Base-by-base conservation (phyloP, 352 stramenopile species). In the Nannochloropsis limnetica region DNA sequence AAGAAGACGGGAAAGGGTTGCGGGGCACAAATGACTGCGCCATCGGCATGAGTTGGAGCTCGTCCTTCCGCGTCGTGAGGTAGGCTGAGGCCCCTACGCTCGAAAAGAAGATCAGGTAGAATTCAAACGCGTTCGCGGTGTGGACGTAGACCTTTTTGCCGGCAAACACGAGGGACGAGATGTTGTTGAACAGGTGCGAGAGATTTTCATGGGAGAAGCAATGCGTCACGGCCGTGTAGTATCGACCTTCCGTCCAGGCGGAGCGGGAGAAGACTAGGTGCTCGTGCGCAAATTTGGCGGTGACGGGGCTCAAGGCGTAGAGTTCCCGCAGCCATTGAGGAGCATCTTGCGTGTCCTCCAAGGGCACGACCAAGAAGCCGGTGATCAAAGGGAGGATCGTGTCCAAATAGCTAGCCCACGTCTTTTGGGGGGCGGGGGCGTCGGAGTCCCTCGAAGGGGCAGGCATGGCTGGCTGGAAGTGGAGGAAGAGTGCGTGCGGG, bases 321-420 rank as follows among this genome's bases (percentile, higher is more conserved):
- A 74, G n/a, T 27, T 74, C 11, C n/a, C 61, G 61, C 61, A 74
- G 61, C 61, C 61, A 74, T 29, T 74, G n/a, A 74, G 61, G 61
- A 8, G 25, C n/a, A 31, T 74, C 61, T 15, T 29, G 61, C 61
- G 61, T 0, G 20, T 74, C 61, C 61, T 74, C 61, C 20, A 74
- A 25, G 61, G 61, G 61, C 61, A 74, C 61, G n/a, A 74, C 61
- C 25, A 74, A 29, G n/a, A 74, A 74, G 25, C n/a, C 61, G 2
- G 61, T 29, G 2, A 74, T 20, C 22, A 74, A 22, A 74, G 61
- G 61, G 9, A 74, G 61, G 61, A 74, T 14, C 25, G n/a, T 28
- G n/a, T 74, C 61, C n/a, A 74, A 25, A 22, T 74, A 74, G n/a
- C n/a, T 29, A 17, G n/a, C 61, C 61, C 61, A 74, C 8, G 61